Evolutionary conservation across 169 alveolate species (phyloP), one percentile per base, ranked within the genome.

Genomic region (Cryptosporidium sp.): DNA sequence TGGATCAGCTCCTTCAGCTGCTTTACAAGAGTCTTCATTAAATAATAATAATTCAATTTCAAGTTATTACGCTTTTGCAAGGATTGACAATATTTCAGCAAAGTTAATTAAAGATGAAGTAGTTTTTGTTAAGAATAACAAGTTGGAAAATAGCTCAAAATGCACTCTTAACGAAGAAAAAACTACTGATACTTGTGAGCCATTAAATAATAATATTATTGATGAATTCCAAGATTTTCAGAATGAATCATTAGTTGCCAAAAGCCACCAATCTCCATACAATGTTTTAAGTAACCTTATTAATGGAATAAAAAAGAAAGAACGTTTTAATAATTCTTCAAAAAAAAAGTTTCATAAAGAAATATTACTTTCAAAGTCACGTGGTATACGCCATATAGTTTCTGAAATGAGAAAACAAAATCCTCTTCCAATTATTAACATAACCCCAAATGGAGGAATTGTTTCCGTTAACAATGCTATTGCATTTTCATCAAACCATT

Each of bases 381-480:
- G 89, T 62, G 89, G 89, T 16, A 31, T 80, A 23, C 55, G 89
- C 2, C 89, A 80, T 41, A 62, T 80, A 3, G 62, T 80, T 61
- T 80, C 89, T 23, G 89, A 80, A 62, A 61, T 80, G 80, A 80
- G 75, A 45, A 80, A 80, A 48, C 89, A 80, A 41, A 65, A 62
- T 29, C 89, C 89, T 21, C 18, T 80, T n/a, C 89, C 89, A 33
- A 41, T 80, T 23, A 45, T 80, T 18, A 62, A 80, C 23, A 62
- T 80, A 26, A 39, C 89, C 29, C 89, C 89, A 16, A 59, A 62
- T 23, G 75, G 74, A 18, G 89, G 89, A 26, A 80, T 59, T 62
- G 43, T 80, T 12, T 80, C 80, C 23, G 67, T 80, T 14, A 59
- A 80, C 26, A 39, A 62, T 59, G 74, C 75, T 41, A 67, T 80